Conservation (phyloP, 305 asterid genomes). For the Fraxinus nigra region DNA sequence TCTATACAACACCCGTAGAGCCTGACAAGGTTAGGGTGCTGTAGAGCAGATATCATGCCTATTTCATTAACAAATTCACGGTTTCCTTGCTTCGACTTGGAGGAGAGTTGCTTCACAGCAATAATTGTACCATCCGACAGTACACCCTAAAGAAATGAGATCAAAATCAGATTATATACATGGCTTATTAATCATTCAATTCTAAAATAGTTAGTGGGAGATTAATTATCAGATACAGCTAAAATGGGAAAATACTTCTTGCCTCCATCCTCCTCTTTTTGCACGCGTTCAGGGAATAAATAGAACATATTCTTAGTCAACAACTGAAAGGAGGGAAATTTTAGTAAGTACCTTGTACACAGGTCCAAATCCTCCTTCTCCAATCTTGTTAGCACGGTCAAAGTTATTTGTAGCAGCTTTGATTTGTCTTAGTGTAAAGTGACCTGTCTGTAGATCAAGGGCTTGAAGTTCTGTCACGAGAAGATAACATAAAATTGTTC, state of each 20-base stretch:
- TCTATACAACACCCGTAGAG: conserved; percentile 89
- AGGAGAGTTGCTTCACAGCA: conserved; percentile 90
- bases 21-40: conserved; percentile 81
- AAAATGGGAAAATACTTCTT: background rate
- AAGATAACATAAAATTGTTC: conserved; percentile 11
- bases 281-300: background rate
- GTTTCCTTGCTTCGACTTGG: conserved; percentile 89
- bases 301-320: background rate
- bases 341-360: conserved; percentile 63
- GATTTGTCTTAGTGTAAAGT: conserved; percentile 69
- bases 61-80: conserved; percentile 83
- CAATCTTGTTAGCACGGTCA: conserved; percentile 72
- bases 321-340: background rate
- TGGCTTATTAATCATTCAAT: background rate
- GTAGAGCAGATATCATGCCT: conserved; percentile 94
- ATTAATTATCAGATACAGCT: background rate
- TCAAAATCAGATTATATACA: background rate
- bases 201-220: background rate
- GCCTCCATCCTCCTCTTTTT: background rate
- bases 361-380: conserved; percentile 97
- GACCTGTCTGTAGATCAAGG: conserved; percentile 80
- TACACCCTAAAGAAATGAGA: conserved; percentile 45
- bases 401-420: conserved; percentile 82
- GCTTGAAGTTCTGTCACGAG: conserved; percentile 66
- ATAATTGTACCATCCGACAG: conserved; percentile 66